Base-by-base conservation (phyloP, 495 filamentous ascomycete genomes). In the Podospora pseudocomata region DNA sequence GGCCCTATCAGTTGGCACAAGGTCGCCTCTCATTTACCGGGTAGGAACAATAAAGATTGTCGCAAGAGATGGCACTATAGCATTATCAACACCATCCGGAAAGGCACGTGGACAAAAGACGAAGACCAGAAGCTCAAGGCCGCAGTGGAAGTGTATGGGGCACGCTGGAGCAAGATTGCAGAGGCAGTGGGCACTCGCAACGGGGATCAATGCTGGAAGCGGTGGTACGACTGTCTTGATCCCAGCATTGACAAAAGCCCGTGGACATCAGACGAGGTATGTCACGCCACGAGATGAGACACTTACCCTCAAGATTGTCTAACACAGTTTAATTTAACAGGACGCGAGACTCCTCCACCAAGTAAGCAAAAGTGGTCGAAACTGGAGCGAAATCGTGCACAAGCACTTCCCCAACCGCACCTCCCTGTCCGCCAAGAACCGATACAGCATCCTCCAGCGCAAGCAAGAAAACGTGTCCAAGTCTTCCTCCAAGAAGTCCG, bases 11-110 rank as follows among this genome's bases (percentile, higher is more conserved):
- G 78, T 67, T 81, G 79, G 79, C 75, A 78, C 70, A 70, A 67
- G 27, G 76, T 81, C 30, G 79, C 79, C 7, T 67, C 72, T 54
- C 71, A 78, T 28, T 75, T 81, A 39, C 78, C 79, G 0, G 72
- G 75, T 5, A 72, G 79, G 7, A 81, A 77, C 61, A 81, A 81
- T 73, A 81, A 81, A 44, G 78, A 81, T 66, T 81, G 79, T 57
- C 71, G 79, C 7, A 81, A 81, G 63, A 75, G 79, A 9, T 81
- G 79, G 79, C 72, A 74, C 59, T 79, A 79, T 67, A 76, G 76
- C 65, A 73, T 77, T 26, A 76, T 75, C 61, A 75, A 78, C 60
- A 77, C 74, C 2, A 76, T 80, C n/a, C 70, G 76, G 13, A 80
- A 79, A 64, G 80, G 80, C 49, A 72, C 78, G 2, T 82, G 80